phyloP scores from a whole-genome alignment of 805 yeast species.

The Saccharomycopsis fermentans region DNA sequence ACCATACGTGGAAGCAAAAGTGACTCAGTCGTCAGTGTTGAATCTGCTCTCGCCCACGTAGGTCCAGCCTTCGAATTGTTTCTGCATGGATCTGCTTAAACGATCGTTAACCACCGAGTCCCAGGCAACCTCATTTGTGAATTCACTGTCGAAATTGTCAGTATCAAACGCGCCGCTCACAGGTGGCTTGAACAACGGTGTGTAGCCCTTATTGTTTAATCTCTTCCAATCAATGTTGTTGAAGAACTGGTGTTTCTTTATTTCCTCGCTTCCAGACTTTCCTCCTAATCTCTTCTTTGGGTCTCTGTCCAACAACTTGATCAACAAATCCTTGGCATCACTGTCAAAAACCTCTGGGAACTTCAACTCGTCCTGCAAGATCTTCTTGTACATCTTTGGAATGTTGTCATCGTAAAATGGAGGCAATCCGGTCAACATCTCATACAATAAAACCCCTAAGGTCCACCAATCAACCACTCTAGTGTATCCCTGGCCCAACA shows the following conservation, averaged over 20 bases:
- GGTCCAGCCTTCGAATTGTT: slow-evolving; percentile 99
- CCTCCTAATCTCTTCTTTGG: slow-evolving; percentile 63
- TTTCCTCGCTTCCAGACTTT: slow-evolving; percentile 63
- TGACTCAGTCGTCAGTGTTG: not conserved
- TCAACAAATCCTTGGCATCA: slow-evolving; percentile 66
- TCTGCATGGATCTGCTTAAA: slow-evolving; percentile 88
- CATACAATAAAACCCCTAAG: slow-evolving; percentile 83
- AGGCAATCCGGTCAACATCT: slow-evolving; percentile 94
- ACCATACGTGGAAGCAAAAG: not conserved
- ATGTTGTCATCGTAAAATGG: slow-evolving; percentile 95
- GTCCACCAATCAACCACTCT: slow-evolving; percentile 99
- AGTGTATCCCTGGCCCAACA: slow-evolving; percentile 88
- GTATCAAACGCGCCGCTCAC: slow-evolving; percentile 83
- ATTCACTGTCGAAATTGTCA: slow-evolving; percentile 85
- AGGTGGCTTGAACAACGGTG: slow-evolving; percentile 92
- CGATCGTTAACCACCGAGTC: slow-evolving; percentile 93
- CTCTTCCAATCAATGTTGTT: slow-evolving; percentile 62
- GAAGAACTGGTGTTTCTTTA: slow-evolving; percentile 72
- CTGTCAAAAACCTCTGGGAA: slow-evolving; percentile 83
- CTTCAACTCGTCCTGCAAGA: slow-evolving; percentile 75
- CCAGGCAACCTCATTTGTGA: slow-evolving; percentile 85
- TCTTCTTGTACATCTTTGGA: slow-evolving; percentile 87
- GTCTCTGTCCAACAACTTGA: slow-evolving; percentile 48
- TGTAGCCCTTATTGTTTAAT: slow-evolving; percentile 62
- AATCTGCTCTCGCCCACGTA: slow-evolving; percentile 47